phyloP scores from a whole-genome alignment of 2,329 filamentous ascomycete genomes.

The Penicillium palitans region DNA sequence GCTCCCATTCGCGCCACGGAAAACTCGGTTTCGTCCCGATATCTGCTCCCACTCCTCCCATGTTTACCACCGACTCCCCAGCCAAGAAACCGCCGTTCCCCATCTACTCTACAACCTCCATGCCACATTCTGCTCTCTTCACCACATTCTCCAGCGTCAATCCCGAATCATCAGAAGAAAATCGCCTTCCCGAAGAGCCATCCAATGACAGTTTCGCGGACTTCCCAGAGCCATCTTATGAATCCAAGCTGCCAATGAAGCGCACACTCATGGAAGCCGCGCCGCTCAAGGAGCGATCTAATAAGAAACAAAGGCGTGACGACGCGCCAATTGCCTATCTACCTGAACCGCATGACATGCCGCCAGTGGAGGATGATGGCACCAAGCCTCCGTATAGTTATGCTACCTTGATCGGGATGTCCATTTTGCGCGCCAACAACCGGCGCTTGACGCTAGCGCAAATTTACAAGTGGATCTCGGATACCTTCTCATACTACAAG shows the following conservation, averaged over 20 bases:
- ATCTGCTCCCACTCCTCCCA: constrained; percentile 45
- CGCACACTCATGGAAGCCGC: constrained; percentile 71
- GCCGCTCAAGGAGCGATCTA: constrained; percentile 67
- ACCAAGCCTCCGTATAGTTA: constrained; percentile 90
- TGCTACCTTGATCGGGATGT: constrained; percentile 93
- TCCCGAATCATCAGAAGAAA: constrained; percentile 52
- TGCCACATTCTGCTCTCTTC: constrained; percentile 50
- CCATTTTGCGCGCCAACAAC: constrained; percentile 81
- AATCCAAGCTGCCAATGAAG: constrained; percentile 50
- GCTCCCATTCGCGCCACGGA: constrained; percentile 59
- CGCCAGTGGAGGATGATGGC: constrained; percentile 78
- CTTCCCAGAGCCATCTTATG: constrained; percentile 49
- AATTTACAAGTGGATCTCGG: constrained; percentile 99
- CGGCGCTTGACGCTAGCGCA: constrained; percentile 85
- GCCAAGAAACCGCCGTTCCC: constrained; percentile 45
- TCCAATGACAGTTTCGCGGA: constrained; percentile 49
- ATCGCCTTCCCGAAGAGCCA: constrained; percentile 40
- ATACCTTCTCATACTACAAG: constrained; percentile 85
- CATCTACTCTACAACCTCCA: constrained; percentile 35
- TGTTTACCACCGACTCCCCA: constrained; percentile 51
- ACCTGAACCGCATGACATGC: constrained; percentile 77
- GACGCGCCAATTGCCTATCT: constrained; percentile 54
- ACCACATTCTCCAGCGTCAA: constrained; percentile 50
- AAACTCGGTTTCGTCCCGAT: constrained; percentile 64
- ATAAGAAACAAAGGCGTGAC: constrained; percentile 69